A percentile compares a stretch with the other conserved stretches of the same genome.
Conservation (phyloP, 2,329 filamentous ascomycete species). For the Exserohilum turcica region DNA sequence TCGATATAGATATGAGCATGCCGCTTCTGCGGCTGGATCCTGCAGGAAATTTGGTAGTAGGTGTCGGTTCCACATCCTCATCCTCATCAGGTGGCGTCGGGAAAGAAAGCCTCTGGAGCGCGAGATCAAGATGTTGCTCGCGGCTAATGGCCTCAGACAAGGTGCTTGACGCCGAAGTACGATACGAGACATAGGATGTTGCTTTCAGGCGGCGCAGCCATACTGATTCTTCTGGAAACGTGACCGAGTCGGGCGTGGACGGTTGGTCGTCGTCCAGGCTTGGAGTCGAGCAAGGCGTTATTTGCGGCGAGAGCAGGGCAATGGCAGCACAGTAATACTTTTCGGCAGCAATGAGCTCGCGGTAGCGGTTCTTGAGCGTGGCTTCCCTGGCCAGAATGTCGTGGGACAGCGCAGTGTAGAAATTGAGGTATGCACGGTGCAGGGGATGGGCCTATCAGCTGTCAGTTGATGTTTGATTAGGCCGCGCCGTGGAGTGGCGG, state of each 20-base stretch:
- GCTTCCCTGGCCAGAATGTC: conserved; percentile 46
- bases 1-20: conserved; percentile 5
- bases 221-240: conserved; percentile 18
- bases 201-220: conserved; percentile 20
- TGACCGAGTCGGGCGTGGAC: conserved; percentile 24
- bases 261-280: conserved; percentile 24
- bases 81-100: conserved; percentile 7
- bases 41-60: neutral
- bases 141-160: conserved; percentile 24
- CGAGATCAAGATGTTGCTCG: conserved; percentile 14
- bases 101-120: conserved; percentile 5
- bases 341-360: conserved; percentile 43
- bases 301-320: conserved; percentile 19
- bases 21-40: neutral
- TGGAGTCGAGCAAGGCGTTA: conserved; percentile 10
- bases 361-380: conserved; percentile 35
- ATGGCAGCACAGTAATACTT: conserved; percentile 43
- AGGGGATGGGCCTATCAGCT: conserved; percentile 41
- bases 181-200: conserved; percentile 16
- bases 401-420: conserved; percentile 47
- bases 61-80: neutral
- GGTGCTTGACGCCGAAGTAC: conserved; percentile 29
- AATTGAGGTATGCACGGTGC: conserved; percentile 43
- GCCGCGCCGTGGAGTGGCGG: neutral
- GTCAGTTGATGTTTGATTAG: conserved; percentile 2